phyloP scores from a whole-genome alignment of 495 filamentous ascomycete genomes.

The Opeltia flavorubescens region DNA sequence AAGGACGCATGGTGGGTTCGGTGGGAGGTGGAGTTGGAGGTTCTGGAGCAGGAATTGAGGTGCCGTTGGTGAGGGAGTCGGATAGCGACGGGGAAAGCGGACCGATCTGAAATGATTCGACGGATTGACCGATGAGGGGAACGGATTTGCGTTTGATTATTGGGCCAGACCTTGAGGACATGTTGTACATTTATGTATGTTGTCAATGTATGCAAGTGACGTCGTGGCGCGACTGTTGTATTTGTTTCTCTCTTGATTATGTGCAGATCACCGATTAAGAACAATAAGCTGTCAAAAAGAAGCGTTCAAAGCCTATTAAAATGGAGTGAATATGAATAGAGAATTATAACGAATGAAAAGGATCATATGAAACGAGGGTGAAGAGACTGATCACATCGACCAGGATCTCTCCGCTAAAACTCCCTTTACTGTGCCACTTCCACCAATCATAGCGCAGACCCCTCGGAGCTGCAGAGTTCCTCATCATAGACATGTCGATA shows the following conservation, averaged over 20 bases:
- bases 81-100: conserved; percentile 5
- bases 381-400: neutral
- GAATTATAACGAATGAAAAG: neutral
- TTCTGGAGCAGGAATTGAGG: conserved; percentile 6
- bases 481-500: neutral
- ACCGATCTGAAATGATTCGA: conserved; percentile 8
- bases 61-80: conserved; percentile 5
- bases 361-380: neutral
- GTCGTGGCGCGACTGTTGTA: neutral
- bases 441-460: neutral
- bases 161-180: neutral
- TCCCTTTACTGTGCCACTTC: neutral
- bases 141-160: neutral
- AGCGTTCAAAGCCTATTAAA: no score
- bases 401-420: neutral
- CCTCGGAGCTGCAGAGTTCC: neutral
- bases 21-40: conserved; percentile 5
- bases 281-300: neutral
- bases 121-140: neutral
- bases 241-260: neutral
- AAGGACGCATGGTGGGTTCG: neutral
- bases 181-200: neutral
- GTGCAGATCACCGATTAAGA: neutral
- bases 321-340: no score
- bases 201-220: neutral